Evolutionary conservation across 805 yeast species (phyloP), one percentile per base, ranked within the genome.

Genomic region (Jamesozyma spencerorum): DNA sequence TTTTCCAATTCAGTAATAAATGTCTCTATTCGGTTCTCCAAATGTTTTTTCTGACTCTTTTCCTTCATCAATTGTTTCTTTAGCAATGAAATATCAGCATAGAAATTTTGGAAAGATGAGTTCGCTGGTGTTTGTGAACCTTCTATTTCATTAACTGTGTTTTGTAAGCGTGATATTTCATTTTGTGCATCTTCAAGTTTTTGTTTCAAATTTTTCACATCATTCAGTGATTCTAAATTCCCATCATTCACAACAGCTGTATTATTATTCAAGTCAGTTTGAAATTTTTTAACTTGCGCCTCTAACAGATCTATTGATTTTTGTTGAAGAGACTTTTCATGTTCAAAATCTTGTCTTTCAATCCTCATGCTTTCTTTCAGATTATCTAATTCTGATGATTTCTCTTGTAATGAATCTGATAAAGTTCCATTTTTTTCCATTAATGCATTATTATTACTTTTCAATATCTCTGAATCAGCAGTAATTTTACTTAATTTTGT

Each of bases 1-100:
- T 73, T 68, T 51, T 86, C 92, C 45, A 88, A 65, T 57, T 87
- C 95, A 19, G 67, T 67, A 26, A 86, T 75, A 49, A 88, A 77
- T 2, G 69, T 64, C 49, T 82, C 80, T 46, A 87, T 65, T 58
- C 85, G 86, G 22, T 65, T 57, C 42, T 86, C 81, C 43, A 88
- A 68, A 41, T 74, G 71, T 41, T 75, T 77, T 49, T 83, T 85
- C 38, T 81, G 79, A 11, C 79, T 68, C 50, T 75, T 74, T 57
- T 85, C 94, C 38, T 75, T 70, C 3, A 72, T 68, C 31, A 84
- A 65, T 48, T 81, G 81, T 46, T 74, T 81, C 57, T 76, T 78
- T 42, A 85, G 61, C 40, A 75, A 65, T 43, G 74, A 72, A 53
- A 74, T 76, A 50, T 83, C 90, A 1, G 82, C 59, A 48, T 79